Evolutionary conservation across 768 basidiomycete genomes (phyloP).

Genomic region (Suillus hirtellus): DNA sequence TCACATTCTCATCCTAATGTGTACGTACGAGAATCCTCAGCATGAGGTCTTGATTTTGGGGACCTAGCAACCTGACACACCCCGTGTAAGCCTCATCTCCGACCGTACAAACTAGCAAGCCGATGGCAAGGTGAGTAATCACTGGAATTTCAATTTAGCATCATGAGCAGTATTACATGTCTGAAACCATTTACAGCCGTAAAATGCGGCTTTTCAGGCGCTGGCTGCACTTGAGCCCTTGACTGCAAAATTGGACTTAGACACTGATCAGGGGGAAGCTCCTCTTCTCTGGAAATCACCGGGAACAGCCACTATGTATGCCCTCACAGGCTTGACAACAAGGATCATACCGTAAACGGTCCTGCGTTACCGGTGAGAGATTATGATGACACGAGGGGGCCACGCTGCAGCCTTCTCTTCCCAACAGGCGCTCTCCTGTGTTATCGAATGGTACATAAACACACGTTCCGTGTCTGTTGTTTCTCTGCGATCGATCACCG

Average conservation of each 20-base stretch:
- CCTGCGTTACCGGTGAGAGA: slow-evolving; percentile 31
- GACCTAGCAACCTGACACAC: slow-evolving; percentile 2
- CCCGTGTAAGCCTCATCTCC: background rate
- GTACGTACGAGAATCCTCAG: background rate
- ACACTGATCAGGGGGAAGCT: background rate
- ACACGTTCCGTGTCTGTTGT: slow-evolving; percentile 13
- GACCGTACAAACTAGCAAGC: background rate
- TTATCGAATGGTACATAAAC: slow-evolving; percentile 36
- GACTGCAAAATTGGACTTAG: background rate
- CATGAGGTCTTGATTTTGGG: slow-evolving; percentile 3
- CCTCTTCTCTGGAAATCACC: background rate
- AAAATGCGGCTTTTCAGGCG: background rate
- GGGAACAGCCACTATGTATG: slow-evolving; percentile 21
- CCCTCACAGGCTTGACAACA: slow-evolving; percentile 28
- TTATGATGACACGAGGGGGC: slow-evolving; percentile 33
- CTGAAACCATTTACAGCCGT: no score
- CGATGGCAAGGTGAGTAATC: background rate
- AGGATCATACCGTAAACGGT: slow-evolving; percentile 29
- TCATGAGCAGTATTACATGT: background rate
- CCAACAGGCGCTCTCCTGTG: slow-evolving; percentile 23
- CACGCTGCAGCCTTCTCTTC: slow-evolving; percentile 34
- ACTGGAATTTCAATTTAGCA: background rate
- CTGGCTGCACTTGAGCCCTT: background rate
- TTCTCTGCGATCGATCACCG: slow-evolving; percentile 19
- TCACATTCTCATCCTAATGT: background rate